These are phyloP conservation scores for Suzukiozyma palmioleophila DNA, from an alignment of 1,139 yeast genomes.

Conservation along the genomic window DNA sequence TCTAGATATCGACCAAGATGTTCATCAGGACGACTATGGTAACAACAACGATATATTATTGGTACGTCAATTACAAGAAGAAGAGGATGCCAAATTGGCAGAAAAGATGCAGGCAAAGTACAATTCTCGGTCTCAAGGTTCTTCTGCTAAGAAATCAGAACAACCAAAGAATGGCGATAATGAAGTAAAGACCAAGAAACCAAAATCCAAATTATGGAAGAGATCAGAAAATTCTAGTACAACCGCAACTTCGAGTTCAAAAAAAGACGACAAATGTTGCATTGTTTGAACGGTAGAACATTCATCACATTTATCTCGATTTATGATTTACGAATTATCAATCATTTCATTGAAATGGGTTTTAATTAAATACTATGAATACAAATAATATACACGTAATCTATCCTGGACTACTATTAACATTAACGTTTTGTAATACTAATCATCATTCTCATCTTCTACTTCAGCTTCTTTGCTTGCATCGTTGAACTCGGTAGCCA, in stretches of 20 bases:
- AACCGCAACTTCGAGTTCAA: conserved; percentile 12
- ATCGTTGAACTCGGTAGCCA: conserved; percentile 3
- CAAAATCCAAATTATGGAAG: background rate
- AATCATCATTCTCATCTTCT: background rate
- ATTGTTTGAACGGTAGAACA: background rate
- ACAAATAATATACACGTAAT: conserved; percentile 1
- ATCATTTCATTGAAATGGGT: too few relatives aligned
- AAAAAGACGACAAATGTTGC: conserved; percentile 4
- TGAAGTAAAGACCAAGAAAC: conserved; percentile 1
- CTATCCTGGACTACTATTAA: background rate
- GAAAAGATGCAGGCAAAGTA: conserved; percentile 34
- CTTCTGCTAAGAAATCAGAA: too few relatives aligned
- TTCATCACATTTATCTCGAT: too few relatives aligned
- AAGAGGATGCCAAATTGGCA: conserved; percentile 59
- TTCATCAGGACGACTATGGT: conserved; percentile 14
- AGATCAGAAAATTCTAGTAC: conserved; percentile 6
- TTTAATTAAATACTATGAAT: conserved; percentile 1
- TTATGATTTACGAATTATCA: too few relatives aligned
- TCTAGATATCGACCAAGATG: conserved; percentile 15
- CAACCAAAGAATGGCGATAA: background rate
- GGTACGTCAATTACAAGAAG: conserved; percentile 53
- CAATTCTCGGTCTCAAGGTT: conserved; percentile 4
- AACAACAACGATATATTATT: conserved; percentile 35
- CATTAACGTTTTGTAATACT: background rate
- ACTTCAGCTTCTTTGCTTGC: conserved; percentile 1